Conservation (phyloP, 1,139 yeast species). For the Taphrina deformans region DNA sequence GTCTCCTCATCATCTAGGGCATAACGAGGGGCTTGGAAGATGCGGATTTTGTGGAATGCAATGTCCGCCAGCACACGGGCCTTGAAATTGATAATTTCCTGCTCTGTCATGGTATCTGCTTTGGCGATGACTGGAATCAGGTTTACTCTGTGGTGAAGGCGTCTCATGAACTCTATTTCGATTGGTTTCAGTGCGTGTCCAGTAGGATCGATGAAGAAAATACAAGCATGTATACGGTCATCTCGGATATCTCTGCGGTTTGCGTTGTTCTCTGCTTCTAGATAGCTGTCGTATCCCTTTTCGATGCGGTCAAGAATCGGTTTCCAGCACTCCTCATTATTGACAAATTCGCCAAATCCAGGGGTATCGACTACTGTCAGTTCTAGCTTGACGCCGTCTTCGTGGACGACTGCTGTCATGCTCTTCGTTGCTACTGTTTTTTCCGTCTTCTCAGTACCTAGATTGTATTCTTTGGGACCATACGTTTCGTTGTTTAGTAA, state of each 20-base stretch:
- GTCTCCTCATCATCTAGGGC: constrained; percentile 89
- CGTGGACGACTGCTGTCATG: constrained; percentile 74
- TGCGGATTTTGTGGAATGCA: constrained; percentile 67
- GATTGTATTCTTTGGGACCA: constrained; percentile 42
- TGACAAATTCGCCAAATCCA: constrained; percentile 90
- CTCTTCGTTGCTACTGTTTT: constrained; percentile 64
- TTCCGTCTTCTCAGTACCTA: constrained; percentile 31
- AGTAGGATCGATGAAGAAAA: constrained; percentile 93
- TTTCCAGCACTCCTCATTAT: constrained; percentile 85
- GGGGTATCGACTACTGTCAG: constrained; percentile 87
- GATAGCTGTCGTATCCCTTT: constrained; percentile 76
- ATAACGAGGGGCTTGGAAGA: constrained; percentile 76
- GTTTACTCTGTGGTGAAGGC: constrained; percentile 87
- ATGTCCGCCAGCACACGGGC: constrained; percentile 56
- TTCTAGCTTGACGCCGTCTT: constrained; percentile 85
- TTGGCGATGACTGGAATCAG: constrained; percentile 93
- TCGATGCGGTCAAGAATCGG: constrained; percentile 92
- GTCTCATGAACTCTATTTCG: constrained; percentile 85
- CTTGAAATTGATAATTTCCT: constrained; percentile 77
- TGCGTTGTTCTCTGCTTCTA: constrained; percentile 86
- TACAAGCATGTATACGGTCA: constrained; percentile 79
- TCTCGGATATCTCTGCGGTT: constrained; percentile 72
- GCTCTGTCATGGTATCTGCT: constrained; percentile 88
- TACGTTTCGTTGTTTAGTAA: constrained; percentile 62
- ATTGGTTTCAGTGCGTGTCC: constrained; percentile 89